Evolutionary conservation across 306 rosid species (phyloP), one percentile per base, ranked within the genome.

Genomic region (Begonia peltatifolia): DNA sequence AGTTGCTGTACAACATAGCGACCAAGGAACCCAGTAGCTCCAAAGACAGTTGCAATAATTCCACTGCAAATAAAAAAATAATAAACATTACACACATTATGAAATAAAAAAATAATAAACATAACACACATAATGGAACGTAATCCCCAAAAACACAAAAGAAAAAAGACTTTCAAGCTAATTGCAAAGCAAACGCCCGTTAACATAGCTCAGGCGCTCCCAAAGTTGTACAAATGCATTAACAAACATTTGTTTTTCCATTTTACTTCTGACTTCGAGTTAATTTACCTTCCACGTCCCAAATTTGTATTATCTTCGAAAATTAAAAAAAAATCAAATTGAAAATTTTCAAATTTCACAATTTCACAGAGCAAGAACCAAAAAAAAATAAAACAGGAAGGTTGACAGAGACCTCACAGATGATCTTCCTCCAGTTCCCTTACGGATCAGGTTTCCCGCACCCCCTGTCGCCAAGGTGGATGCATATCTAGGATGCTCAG

Each of bases 351-450:
- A 22, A 16, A 30, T 12, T 50, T n/a, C 35, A 50, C 22, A 16
- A 30, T 12, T 50, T n/a, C 35, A 50, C 22, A 1, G 12, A 50
- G 22, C 18, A 14, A n/a, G 11, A 20, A 10, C 10, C 22, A 17
- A 50, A n/a, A 50, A 16, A 50, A 6, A 41, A 11, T 5, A 18
- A 60, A 53, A 60, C 42, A 56, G 15, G 17, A 17, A 18, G 22
- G 53, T 15, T 47, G 44, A 47, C 25, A 22, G 30, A 41, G 60
- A 85, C 99, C 99, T 92, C 22, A 92, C 99, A 35, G 99, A 92
- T 10, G 99, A 92, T 71, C 99, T 79, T 56, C 99, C 99, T 57
- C 99, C 99, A 1, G 99, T 92, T 63, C 99, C 99, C 88, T 86
- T 92, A 72, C 94, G 88, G 49, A 92, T 80, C 30, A 86, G 79